Evolutionary conservation across 2,329 filamentous ascomycete genomes (phyloP).

Genomic region (Fusarium sulawesiense): DNA sequence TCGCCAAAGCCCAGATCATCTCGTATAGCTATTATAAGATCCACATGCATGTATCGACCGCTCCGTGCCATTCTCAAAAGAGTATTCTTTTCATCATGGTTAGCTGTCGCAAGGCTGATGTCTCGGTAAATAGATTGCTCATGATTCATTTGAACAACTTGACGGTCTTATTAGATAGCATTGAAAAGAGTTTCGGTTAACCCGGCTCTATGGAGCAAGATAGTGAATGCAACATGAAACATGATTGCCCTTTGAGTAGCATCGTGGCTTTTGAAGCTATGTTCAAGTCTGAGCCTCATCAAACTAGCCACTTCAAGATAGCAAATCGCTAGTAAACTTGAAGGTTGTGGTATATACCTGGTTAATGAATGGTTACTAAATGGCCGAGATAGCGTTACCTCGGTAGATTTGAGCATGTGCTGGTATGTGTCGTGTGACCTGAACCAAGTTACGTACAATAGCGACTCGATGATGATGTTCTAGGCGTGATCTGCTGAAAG

Average conservation of each 20-base stretch:
- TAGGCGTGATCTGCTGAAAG: not conserved
- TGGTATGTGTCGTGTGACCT: not conserved
- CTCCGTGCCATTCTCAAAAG: not conserved
- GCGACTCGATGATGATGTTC: not conserved
- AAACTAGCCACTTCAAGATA: constrained; percentile 16
- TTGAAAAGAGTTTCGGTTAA: not conserved
- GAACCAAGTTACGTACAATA: not conserved
- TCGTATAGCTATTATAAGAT: constrained; percentile 1
- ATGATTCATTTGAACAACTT: not conserved
- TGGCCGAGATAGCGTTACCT: not conserved
- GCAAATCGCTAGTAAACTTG: constrained; percentile 2
- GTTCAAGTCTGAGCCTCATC: constrained; percentile 15
- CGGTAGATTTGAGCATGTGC: not conserved
- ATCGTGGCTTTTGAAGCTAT: not conserved
- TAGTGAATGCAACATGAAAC: not conserved
- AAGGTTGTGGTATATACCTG: not conserved
- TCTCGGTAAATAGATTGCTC: not conserved
- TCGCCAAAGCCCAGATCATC: not conserved
- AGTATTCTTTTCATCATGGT: not conserved
- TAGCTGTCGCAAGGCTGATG: not conserved
- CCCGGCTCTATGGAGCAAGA: not conserved
- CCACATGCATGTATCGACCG: not conserved
- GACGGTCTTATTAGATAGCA: not conserved
- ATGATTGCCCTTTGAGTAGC: not conserved
- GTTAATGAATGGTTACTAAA: not conserved